These are phyloP conservation scores for Exophiala oligosperma DNA, from an alignment of 2,329 filamentous ascomycete species.

Conservation along the genomic window DNA sequence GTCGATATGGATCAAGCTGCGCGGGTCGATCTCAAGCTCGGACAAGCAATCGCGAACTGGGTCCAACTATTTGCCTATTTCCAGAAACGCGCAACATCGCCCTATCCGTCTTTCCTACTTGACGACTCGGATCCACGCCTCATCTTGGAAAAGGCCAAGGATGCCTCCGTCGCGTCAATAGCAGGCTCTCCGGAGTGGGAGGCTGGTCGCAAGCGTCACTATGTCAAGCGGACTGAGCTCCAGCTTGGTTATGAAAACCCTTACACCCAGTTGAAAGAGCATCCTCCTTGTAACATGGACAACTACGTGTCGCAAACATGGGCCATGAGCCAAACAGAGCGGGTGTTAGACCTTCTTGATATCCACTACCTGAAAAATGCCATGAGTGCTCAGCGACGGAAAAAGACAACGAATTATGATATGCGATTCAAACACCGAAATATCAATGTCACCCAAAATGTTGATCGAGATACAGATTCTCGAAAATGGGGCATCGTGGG, in stretches of 20 bases:
- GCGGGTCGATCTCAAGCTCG: slow-evolving; percentile 22
- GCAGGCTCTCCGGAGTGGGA: slow-evolving; percentile 51
- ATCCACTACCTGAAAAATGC: slow-evolving; percentile 51
- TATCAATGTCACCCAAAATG: slow-evolving; percentile 71
- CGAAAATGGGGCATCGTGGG: slow-evolving; percentile 58
- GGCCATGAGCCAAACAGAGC: slow-evolving; percentile 53
- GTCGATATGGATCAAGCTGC: slow-evolving; percentile 42
- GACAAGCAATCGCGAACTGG: slow-evolving; percentile 45
- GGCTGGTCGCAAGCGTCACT: slow-evolving; percentile 61
- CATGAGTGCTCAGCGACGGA: slow-evolving; percentile 40
- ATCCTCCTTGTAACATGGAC: slow-evolving; percentile 53
- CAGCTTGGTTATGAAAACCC: slow-evolving; percentile 57
- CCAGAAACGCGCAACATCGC: slow-evolving; percentile 59
- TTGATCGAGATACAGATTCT: slow-evolving; percentile 58
- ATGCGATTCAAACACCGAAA: slow-evolving; percentile 54
- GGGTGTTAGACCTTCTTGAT: slow-evolving; percentile 68
- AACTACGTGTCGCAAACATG: slow-evolving; percentile 58
- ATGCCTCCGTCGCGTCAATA: slow-evolving; percentile 40
- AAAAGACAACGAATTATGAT: slow-evolving; percentile 50
- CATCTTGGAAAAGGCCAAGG: slow-evolving; percentile 15
- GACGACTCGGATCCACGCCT: slow-evolving; percentile 56
- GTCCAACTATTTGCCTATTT: slow-evolving; percentile 46
- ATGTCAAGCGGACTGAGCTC: slow-evolving; percentile 51
- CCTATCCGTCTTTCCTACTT: slow-evolving; percentile 63
- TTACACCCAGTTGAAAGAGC: slow-evolving; percentile 60